Evolutionary conservation across 768 basidiomycete genomes (phyloP), one percentile per base, ranked within the genome.

Genomic region (Suillus brevipes): DNA sequence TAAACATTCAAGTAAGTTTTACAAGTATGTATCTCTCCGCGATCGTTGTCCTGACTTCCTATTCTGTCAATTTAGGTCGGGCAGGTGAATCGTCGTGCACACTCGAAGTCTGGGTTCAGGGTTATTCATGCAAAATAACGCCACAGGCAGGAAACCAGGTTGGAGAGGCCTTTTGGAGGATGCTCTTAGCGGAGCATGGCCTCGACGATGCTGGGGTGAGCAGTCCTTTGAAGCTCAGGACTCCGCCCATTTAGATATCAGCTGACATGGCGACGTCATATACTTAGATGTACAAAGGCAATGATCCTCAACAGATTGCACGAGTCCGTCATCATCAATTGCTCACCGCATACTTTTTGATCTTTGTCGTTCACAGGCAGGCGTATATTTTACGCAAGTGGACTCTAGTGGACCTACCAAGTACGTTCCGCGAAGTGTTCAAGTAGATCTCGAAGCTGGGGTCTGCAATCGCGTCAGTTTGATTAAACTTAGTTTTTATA

Each of bases 401-500:
- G 82, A 86, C 2, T 75, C 77, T 8, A 80, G 78, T 23, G 78
- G 78, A 3, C 74, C 76, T 14, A 79, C 84, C 63, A 94, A 93
- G 78, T 96, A 92, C 69, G 92, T 99, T 8, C 96, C 96, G 13
- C 85, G 96, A 42, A 92, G 91, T 65, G 85, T 97, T 5, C 94
- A 95, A 74, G 79, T 97, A 68, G 96, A 99, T 81, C 81, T 98
- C 50, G 96, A 98, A 75, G 81, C 88, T 9, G 92, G 92, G 12
- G 96, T 97, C 12, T 88, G 90, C 73, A 87, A 96, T 68, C 85
- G 83, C 61, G 90, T 92, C 66, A 61, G 88, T 78, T n/a, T 53
- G 40, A 60, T 20, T 53, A 23, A 14, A 36, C 6, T 40, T 25
- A 66, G 38, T 40, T 28, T 25, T 12, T 13, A 55, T 47, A 55